These are phyloP conservation scores for Tripterygium wilfordii DNA, from an alignment of 177 flowering plant species.

Conservation along the genomic window DNA sequence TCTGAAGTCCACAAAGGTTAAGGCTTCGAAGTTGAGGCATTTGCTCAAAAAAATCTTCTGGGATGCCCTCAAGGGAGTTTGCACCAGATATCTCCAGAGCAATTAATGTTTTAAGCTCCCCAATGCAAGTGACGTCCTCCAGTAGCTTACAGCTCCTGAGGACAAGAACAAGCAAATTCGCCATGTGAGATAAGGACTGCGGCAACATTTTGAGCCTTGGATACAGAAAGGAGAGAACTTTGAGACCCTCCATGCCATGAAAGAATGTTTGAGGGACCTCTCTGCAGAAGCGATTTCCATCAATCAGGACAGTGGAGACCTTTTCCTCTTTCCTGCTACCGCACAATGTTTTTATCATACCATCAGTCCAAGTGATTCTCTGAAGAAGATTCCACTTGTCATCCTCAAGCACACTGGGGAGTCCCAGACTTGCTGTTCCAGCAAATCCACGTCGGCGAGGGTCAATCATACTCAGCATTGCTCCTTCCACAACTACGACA, in stretches of 20 bases:
- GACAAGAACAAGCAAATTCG: constrained; percentile 16
- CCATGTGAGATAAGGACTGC: background rate
- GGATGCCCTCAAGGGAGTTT: constrained; percentile 12
- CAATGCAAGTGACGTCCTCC: constrained; percentile 3
- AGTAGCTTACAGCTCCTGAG: constrained; percentile 19
- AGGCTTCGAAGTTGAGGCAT: constrained; percentile 15
- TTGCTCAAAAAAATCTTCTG: constrained; percentile 11
- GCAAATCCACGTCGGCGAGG: constrained; percentile 3
- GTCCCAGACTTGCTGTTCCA: constrained; percentile 10
- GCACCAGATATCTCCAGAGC: constrained; percentile 35
- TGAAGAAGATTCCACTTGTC: constrained; percentile 11
- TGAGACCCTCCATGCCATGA: background rate
- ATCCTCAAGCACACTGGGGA: constrained; percentile 7
- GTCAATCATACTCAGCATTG: background rate
- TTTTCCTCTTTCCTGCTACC: background rate
- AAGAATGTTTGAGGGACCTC: constrained; percentile 11
- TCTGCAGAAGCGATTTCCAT: constrained; percentile 12
- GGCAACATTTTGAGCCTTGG: constrained; percentile 5
- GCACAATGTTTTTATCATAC: constrained; percentile 13
- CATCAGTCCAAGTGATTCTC: constrained; percentile 6
- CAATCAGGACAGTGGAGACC: constrained; percentile 11
- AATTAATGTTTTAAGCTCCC: constrained; percentile 1
- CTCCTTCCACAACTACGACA: constrained; percentile 12
- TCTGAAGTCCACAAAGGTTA: constrained; percentile 11
- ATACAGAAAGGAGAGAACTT: constrained; percentile 17